phyloP scores from a whole-genome alignment of 345 rosid species.

The Citrus maxima region DNA sequence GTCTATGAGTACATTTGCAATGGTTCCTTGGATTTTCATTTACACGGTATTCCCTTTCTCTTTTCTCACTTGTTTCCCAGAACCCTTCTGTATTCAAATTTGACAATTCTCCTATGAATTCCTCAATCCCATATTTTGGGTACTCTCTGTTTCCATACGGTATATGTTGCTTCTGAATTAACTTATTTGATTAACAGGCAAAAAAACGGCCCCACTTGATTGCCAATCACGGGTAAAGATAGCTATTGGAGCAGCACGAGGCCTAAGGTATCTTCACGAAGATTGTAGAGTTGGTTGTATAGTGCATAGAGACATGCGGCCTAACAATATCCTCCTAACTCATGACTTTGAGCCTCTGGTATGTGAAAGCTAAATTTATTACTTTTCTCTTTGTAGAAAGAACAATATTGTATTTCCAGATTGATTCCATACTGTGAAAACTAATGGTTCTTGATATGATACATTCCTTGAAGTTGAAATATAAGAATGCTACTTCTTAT shows the following conservation, averaged over 20 bases:
- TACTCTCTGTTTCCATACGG: background rate
- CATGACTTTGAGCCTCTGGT: slow-evolving; percentile 80
- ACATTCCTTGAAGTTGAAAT: background rate
- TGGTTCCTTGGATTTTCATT: slow-evolving; percentile 63
- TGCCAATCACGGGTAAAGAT: slow-evolving; percentile 61
- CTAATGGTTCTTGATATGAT: background rate
- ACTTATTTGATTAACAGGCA: slow-evolving; percentile 36
- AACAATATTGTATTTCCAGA: background rate
- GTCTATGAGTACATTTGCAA: slow-evolving; percentile 79
- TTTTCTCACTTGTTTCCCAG: background rate
- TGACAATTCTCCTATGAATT: background rate
- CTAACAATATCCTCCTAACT: slow-evolving; percentile 60
- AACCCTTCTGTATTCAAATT: background rate
- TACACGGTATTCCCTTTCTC: slow-evolving; percentile 46
- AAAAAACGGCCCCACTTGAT: slow-evolving; percentile 31
- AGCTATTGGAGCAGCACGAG: slow-evolving; percentile 67
- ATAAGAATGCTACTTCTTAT: background rate
- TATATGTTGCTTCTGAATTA: background rate
- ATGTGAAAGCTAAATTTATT: slow-evolving; percentile 3
- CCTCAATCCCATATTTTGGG: background rate
- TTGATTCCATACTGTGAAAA: background rate
- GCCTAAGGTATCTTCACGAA: slow-evolving; percentile 72
- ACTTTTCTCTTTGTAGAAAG: background rate
- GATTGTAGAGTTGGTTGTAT: slow-evolving; percentile 82
- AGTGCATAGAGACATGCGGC: slow-evolving; percentile 63